Conservation (phyloP, 2,329 filamentous ascomycete species). For the Cyphellophora europaea region DNA sequence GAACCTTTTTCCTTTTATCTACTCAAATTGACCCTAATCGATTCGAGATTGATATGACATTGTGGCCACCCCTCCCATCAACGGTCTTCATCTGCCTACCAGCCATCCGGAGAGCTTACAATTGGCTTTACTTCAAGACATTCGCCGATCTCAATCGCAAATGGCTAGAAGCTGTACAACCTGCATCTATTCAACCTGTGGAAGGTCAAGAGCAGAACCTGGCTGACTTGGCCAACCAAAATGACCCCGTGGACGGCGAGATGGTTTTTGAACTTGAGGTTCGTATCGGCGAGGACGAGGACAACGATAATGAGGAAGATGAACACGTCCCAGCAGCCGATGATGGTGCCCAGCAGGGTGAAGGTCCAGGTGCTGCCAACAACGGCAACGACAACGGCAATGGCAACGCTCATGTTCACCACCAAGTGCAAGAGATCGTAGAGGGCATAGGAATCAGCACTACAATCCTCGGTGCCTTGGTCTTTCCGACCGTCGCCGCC, state of each 20-base stretch:
- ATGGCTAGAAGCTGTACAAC: constrained; percentile 56
- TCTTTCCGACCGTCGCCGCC: constrained; percentile 75
- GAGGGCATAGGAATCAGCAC: constrained; percentile 48
- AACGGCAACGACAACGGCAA: constrained; percentile 18
- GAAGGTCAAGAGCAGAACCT: constrained; percentile 21
- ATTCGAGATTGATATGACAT: constrained; percentile 40
- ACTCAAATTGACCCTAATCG: constrained; percentile 28
- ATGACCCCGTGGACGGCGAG: constrained; percentile 28
- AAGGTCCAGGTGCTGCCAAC: constrained; percentile 20
- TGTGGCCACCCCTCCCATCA: constrained; percentile 58
- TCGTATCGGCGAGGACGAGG: constrained; percentile 38
- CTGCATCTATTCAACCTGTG: constrained; percentile 33
- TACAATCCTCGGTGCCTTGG: constrained; percentile 57
- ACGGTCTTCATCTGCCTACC: constrained; percentile 58
- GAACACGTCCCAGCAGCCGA: constrained; percentile 11
- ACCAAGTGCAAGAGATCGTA: constrained; percentile 35
- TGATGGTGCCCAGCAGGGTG: constrained; percentile 21
- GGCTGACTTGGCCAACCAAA: constrained; percentile 23
- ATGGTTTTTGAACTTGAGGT: constrained; percentile 42
- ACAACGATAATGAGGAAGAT: constrained; percentile 26
- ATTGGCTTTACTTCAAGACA: constrained; percentile 49
- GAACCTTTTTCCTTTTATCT: constrained; percentile 49
- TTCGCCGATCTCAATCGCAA: constrained; percentile 49
- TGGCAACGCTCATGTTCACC: constrained; percentile 21
- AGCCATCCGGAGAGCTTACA: constrained; percentile 56